Conservation (phyloP, 2,329 filamentous ascomycete genomes). For the Uncinocarpus reesii region DNA sequence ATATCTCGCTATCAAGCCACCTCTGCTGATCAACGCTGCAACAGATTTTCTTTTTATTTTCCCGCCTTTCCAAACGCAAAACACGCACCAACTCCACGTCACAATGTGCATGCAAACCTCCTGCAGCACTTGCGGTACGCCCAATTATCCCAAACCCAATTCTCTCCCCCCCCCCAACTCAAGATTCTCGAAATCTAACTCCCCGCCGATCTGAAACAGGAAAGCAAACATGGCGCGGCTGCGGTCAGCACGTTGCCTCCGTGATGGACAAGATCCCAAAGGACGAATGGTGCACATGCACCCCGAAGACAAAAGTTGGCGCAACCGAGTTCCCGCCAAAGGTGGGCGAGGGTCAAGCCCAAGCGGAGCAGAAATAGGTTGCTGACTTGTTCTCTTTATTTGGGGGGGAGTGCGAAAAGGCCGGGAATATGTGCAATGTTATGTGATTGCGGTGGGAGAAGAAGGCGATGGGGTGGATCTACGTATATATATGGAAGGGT, state of each 20-base stretch:
- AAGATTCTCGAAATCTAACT: background rate
- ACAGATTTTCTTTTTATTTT: background rate
- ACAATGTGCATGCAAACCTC: conserved; percentile 17
- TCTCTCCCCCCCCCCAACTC: background rate
- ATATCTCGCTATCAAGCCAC: background rate
- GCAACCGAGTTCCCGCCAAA: conserved; percentile 47
- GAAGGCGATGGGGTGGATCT: background rate
- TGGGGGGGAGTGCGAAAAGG: background rate
- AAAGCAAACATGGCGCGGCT: conserved; percentile 46
- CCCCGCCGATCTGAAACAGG: conserved; percentile 24
- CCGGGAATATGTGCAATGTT: conserved; percentile 3
- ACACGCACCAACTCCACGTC: background rate
- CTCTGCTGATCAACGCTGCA: background rate
- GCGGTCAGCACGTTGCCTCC: conserved; percentile 41
- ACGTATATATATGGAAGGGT: background rate
- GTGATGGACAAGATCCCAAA: conserved; percentile 46
- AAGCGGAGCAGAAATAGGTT: conserved; percentile 3
- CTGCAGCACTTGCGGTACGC: conserved; percentile 14
- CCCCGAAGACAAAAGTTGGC: conserved; percentile 43
- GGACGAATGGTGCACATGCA: conserved; percentile 46
- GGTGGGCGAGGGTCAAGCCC: conserved; percentile 26
- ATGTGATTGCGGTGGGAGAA: background rate
- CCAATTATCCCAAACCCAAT: background rate
- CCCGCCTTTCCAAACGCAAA: background rate
- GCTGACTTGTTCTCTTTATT: background rate